Conservation (phyloP, 2,329 filamentous ascomycete genomes). For the Mycosphaerella arachidis region DNA sequence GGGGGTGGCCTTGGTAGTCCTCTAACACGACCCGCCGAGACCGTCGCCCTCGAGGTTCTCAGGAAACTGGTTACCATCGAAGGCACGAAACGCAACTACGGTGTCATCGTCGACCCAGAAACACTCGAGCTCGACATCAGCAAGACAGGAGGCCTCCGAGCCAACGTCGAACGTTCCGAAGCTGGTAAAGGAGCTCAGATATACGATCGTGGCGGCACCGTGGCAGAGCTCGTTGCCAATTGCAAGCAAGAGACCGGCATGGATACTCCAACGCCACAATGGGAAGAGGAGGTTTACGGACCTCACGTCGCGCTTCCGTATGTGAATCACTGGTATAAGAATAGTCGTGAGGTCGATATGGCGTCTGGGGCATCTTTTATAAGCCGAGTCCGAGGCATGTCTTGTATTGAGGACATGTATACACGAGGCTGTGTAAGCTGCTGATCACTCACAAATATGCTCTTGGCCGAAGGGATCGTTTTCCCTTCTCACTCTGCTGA, state of each 20-base stretch:
- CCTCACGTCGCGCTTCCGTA: slow-evolving; percentile 26
- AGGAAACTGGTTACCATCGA: slow-evolving; percentile 22
- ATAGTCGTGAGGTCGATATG: slow-evolving; percentile 19
- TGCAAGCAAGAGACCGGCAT: slow-evolving; percentile 25
- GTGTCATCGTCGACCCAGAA: slow-evolving; percentile 20
- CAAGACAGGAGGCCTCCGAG: slow-evolving; percentile 20
- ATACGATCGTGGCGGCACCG: slow-evolving; percentile 23
- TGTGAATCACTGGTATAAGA: slow-evolving; percentile 25
- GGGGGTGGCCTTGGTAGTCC: slow-evolving; percentile 24
- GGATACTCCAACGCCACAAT: slow-evolving; percentile 22
- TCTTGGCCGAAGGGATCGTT: not conserved
- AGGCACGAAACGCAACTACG: slow-evolving; percentile 22
- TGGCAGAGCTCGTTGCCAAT: slow-evolving; percentile 21
- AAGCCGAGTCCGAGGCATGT: not conserved
- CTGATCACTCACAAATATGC: not conserved
- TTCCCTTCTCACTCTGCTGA: not conserved
- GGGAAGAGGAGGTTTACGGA: slow-evolving; percentile 26
- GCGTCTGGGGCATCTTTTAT: slow-evolving; percentile 20
- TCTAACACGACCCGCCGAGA: slow-evolving; percentile 22
- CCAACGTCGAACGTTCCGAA: slow-evolving; percentile 24
- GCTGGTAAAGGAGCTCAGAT: slow-evolving; percentile 20
- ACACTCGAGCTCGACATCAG: slow-evolving; percentile 21
- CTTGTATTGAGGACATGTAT: not conserved
- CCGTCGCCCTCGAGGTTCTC: slow-evolving; percentile 24
- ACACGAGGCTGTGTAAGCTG: not conserved